Base-by-base conservation (phyloP, 2,329 filamentous ascomycete species). In the Pyricularia sp. region DNA sequence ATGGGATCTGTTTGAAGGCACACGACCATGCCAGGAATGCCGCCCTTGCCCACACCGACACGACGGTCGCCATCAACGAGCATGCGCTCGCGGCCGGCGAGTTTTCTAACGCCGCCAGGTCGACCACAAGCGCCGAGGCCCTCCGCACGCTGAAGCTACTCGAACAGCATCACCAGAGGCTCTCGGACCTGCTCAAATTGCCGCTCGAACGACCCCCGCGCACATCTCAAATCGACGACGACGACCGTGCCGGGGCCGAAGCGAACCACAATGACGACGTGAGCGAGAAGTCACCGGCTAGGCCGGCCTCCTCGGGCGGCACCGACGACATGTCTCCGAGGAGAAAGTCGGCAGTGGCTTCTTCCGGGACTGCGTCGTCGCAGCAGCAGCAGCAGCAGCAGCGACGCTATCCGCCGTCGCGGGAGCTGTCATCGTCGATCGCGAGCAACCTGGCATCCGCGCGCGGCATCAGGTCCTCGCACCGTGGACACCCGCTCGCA, bases 21-120 rank as follows among this genome's bases (percentile, higher is more conserved):
- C 91, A 96, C 76, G 88, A 93, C 70, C 92, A 97, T 77, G 93
- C 91, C 63, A 87, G 88, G 71, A 93, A 90, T 71, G 93, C 93
- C 59, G 87, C 90, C 28, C 82, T 87, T 28, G 91, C 82, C 28
- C 86, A 92, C 71, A 87, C 81, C 65, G 87, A 94, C 73, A 90
- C 90, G 65, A 88, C 88, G 7, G 87, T 90, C 62, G 93, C 93
- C 67, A 89, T 92, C 72, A 89, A 89, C 72, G 90, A 96, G 75
- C 93, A 97, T 76, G 87, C 93, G 64, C 81, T 90, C 65, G 94
- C 94, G 49, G 93, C 94, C 2, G 88, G 87, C 68, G 91, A 96
- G 74, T 97, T 96, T 74, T 88, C 91, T 67, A 88, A 88, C 67
- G 93, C 92, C 33, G 87, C 90, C n/a, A 84, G 85, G 67, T 83